Conservation (phyloP, 2,329 filamentous ascomycete genomes). For the Cladophialophora yegresii region DNA sequence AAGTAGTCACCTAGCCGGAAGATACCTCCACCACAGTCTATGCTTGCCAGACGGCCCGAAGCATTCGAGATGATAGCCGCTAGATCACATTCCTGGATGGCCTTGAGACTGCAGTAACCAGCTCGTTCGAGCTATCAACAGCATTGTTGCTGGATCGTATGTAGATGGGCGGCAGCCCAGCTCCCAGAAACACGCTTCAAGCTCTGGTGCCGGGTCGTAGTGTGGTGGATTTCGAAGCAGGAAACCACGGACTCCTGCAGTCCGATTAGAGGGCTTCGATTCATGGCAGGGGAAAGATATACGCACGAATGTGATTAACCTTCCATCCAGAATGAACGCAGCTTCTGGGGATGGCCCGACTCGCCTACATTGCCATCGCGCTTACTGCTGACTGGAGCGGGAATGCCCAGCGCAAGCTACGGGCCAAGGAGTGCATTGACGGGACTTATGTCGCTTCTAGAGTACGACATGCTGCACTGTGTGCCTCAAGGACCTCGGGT, state of each 20-base stretch:
- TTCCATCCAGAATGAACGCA: no score
- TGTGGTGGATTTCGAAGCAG: conserved; percentile 47
- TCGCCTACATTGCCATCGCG: no score
- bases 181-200: conserved; percentile 50
- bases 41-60: conserved; percentile 53
- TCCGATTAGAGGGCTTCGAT: conserved; percentile 6
- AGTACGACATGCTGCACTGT: no score
- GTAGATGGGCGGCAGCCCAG: conserved; percentile 55
- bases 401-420: no score
- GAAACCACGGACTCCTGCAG: conserved; percentile 49
- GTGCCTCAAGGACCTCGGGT: no score
- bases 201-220: conserved; percentile 46
- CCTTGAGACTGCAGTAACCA: conserved; percentile 54
- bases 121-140: conserved; percentile 51
- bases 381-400: no score
- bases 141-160: conserved; percentile 62
- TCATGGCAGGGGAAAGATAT: conserved; percentile 4
- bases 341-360: no score
- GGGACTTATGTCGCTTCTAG: no score
- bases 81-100: conserved; percentile 50
- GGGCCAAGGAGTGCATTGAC: no score
- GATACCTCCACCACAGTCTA: conserved; percentile 44
- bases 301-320: conserved; percentile 40
- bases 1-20: conserved; percentile 59
- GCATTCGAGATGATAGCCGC: conserved; percentile 59